Percentiles rank a stretch among this genome's conserved stretches.
These are phyloP conservation scores for Dendrocalamus latiflorus DNA, from an alignment of 202 grass and related monocot genomes.

Conservation along the genomic window DNA sequence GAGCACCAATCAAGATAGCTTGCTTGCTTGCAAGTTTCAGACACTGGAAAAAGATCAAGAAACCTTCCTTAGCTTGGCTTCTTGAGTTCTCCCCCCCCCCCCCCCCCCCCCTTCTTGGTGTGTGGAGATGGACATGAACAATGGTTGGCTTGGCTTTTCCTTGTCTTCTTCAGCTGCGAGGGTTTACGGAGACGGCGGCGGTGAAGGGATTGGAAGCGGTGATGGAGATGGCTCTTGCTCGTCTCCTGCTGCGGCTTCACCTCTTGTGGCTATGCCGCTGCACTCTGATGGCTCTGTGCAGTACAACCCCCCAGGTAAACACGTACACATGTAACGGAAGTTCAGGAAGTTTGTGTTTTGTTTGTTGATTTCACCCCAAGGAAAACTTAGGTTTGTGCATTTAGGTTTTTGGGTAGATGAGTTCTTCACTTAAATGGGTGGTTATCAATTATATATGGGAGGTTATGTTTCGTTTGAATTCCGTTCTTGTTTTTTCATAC, in stretches of 20 bases:
- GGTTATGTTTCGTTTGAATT: not conserved
- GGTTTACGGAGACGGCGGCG: constrained; percentile 14
- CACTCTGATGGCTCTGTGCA: constrained; percentile 19
- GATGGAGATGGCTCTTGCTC: constrained; percentile 21
- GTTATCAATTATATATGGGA: not conserved
- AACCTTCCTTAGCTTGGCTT: not conserved
- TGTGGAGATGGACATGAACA: constrained; percentile 55
- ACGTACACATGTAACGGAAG: not conserved
- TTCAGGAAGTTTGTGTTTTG: not conserved
- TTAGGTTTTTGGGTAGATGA: not conserved
- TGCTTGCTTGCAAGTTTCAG: constrained; percentile 39
- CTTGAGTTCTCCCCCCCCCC: not conserved
- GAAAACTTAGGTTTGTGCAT: not conserved
- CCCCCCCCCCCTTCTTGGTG: not conserved
- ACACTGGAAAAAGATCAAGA: not conserved
- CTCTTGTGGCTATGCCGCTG: constrained; percentile 33
- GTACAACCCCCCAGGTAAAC: constrained; percentile 6
- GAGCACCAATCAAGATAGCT: constrained; percentile 10
- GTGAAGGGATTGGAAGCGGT: not conserved
- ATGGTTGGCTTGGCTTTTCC: constrained; percentile 64
- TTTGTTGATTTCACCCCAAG: not conserved
- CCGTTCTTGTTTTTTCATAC: not conserved
- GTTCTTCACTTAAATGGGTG: not conserved
- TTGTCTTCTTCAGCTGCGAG: constrained; percentile 25
- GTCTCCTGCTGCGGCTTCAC: not conserved